These are phyloP conservation scores for Halophytophthora polymorphica DNA, from an alignment of 352 stramenopile species.

Conservation along the genomic window DNA sequence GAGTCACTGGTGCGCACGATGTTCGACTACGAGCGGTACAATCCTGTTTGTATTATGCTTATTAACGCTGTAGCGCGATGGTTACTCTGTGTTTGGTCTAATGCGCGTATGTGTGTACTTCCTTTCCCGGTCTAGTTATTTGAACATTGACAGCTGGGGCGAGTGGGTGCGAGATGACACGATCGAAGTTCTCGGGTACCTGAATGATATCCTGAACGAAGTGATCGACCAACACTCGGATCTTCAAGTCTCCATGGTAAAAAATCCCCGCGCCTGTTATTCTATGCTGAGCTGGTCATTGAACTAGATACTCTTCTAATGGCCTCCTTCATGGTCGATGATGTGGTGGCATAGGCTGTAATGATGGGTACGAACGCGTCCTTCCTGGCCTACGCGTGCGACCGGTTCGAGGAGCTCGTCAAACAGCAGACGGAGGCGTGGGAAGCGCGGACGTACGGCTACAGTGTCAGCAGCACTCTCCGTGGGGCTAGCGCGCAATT, in stretches of 20 bases:
- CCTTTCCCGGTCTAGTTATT: constrained; percentile 24
- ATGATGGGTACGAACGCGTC: constrained; percentile 75
- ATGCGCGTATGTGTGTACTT: background rate
- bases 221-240: constrained; percentile 72
- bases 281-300: background rate
- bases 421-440: constrained; percentile 65
- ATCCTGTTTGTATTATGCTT: background rate
- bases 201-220: constrained; percentile 76
- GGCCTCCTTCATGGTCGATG: background rate
- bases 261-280: background rate
- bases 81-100: background rate
- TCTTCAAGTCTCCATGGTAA: constrained; percentile 74
- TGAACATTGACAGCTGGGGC: constrained; percentile 81
- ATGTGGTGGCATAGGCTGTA: constrained; percentile 31
- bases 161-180: constrained; percentile 73
- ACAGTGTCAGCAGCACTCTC: constrained; percentile 68
- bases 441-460: constrained; percentile 66
- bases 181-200: constrained; percentile 63
- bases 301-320: background rate
- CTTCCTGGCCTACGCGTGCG: constrained; percentile 64
- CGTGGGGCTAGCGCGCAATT: constrained; percentile 30
- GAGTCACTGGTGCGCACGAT: constrained; percentile 67
- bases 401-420: constrained; percentile 61
- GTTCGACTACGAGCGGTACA: constrained; percentile 72
- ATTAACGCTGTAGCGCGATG: background rate